Base-by-base conservation (phyloP, 2,329 filamentous ascomycete species). In the Rhynchosporium agropyri region DNA sequence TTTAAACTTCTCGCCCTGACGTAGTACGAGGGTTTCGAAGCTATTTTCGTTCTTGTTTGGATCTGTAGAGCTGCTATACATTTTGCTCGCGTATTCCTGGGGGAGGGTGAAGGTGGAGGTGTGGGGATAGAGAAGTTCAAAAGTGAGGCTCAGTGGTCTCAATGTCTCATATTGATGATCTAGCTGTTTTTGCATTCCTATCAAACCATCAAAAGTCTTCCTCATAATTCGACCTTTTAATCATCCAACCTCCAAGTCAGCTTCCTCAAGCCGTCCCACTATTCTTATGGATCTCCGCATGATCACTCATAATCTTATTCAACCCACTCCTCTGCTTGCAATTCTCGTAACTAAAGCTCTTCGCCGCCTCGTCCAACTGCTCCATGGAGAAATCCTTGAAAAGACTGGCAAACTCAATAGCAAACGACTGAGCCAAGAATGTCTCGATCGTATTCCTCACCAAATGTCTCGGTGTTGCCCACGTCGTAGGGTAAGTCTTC, bases 361-460 rank as follows among this genome's bases (percentile, higher is more conserved):
- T 70, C 1, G 76, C 75, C 63, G 81, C 73, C 66, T 69, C 69
- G 54, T 87, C 84, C 29, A 87, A 69, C 66, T 86, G 79, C 33
- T 80, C 78, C 58, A 79, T 71, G 0, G 73, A 77, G 76, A 82
- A 83, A 3, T 75, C 81, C 46, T 75, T 73, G 67, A 87, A 87
- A 38, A 84, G 72, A 68, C 80, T 79, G 0, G 83, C 83, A 71
- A 84, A 81, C 70, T 87, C 84, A 71, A 80, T 79, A 5, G 77
- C 76, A 62, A 83, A 75, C 58, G 80, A 82, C 63, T 80, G 79
- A 8, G 79, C 79, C 68, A 86, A 69, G 67, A 80, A 79, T 2
- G 78, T 77, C 70, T 83, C 78, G 66, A 79, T 69, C 67, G 82
- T 75, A 12, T 76, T 70, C 4, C 81, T 74, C 20, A 76, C 48